These are phyloP conservation scores for Chrysosporium queenslandicum DNA, from an alignment of 2,329 filamentous ascomycete genomes.

Conservation along the genomic window DNA sequence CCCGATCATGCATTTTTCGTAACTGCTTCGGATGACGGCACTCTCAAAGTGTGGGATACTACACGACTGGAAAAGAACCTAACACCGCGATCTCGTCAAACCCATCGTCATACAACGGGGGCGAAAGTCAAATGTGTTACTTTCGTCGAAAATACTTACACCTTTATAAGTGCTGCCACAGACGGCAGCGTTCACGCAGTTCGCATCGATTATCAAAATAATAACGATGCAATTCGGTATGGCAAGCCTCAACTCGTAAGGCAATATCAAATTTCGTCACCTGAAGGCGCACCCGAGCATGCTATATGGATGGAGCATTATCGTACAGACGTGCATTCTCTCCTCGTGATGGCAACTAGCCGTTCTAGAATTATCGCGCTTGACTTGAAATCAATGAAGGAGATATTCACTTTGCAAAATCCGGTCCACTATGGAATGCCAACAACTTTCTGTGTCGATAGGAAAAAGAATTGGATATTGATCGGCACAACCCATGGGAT, in stretches of 20 bases:
- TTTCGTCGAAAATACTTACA: constrained; percentile 89
- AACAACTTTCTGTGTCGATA: constrained; percentile 82
- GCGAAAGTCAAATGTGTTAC: constrained; percentile 70
- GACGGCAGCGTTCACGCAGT: constrained; percentile 88
- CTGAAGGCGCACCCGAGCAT: constrained; percentile 49
- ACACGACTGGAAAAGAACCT: constrained; percentile 83
- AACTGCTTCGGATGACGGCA: constrained; percentile 83
- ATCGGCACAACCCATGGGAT: constrained; percentile 89
- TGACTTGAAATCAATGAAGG: constrained; percentile 75
- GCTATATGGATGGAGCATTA: constrained; percentile 91
- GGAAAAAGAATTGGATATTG: constrained; percentile 78
- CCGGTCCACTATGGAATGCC: constrained; percentile 85
- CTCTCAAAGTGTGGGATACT: constrained; percentile 88
- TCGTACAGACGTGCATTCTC: constrained; percentile 68
- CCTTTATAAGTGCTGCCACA: constrained; percentile 79
- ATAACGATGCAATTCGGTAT: constrained; percentile 57
- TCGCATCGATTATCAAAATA: constrained; percentile 59
- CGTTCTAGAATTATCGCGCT: constrained; percentile 72
- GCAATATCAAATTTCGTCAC: constrained; percentile 58
- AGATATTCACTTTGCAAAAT: constrained; percentile 71
- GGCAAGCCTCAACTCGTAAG: constrained; percentile 66
- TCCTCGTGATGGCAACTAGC: constrained; percentile 77
- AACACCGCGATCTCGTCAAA: constrained; percentile 75
- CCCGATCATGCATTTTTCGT: constrained; percentile 93
- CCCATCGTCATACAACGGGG: constrained; percentile 62